Conservation (phyloP, 2,329 filamentous ascomycete species). For the Westerdykella sp. region DNA sequence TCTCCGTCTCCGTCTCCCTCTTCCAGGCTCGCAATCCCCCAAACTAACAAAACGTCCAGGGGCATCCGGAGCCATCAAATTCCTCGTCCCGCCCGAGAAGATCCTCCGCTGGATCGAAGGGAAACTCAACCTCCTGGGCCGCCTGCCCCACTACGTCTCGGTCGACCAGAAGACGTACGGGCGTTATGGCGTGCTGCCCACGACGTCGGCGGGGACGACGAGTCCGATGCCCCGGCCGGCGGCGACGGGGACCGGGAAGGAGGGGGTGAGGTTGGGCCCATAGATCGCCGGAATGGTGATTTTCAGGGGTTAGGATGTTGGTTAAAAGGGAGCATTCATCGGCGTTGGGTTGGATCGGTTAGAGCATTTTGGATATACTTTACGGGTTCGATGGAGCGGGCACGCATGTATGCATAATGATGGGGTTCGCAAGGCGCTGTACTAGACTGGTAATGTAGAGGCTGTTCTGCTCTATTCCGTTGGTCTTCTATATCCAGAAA, state of each 20-base stretch:
- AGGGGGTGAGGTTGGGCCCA: background rate
- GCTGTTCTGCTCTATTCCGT: too few species aligned
- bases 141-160: constrained; percentile 86
- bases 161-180: constrained; percentile 96
- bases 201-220: constrained; percentile 15
- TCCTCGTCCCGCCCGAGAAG: constrained; percentile 84
- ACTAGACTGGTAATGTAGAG: too few species aligned
- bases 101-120: constrained; percentile 80
- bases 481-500: too few species aligned
- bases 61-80: constrained; percentile 81
- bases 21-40: constrained; percentile 4
- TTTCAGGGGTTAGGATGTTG: too few species aligned
- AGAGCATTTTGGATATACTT: too few species aligned
- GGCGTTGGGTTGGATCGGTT: too few species aligned
- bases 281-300: background rate
- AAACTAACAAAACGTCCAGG: constrained; percentile 42
- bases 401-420: too few species aligned
- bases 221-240: constrained; percentile 24
- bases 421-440: too few species aligned
- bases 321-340: too few species aligned
- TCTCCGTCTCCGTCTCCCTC: background rate
- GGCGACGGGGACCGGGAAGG: constrained; percentile 15
- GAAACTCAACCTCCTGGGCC: constrained; percentile 75
- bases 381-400: too few species aligned
- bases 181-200: constrained; percentile 78